These are phyloP conservation scores for Pseudoneurospora amorphoporcata DNA, from an alignment of 495 filamentous ascomycete genomes.

Conservation along the genomic window DNA sequence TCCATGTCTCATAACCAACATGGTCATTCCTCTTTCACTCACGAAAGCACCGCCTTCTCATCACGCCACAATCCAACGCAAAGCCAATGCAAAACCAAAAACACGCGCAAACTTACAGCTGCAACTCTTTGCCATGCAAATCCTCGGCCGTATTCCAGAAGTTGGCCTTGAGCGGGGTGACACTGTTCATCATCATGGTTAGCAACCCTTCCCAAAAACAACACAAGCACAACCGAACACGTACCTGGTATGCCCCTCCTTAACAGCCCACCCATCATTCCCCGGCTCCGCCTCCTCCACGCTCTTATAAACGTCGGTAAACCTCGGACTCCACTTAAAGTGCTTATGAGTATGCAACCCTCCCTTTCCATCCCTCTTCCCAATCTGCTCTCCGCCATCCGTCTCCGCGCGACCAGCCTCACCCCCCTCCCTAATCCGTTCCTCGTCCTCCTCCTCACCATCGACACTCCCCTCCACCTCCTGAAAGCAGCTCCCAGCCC, in stretches of 20 bases:
- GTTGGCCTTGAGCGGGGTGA: slow-evolving; percentile 85
- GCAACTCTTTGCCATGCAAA: slow-evolving; percentile 59
- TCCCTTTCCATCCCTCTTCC: neutral
- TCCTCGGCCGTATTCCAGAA: slow-evolving; percentile 69
- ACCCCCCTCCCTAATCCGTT: slow-evolving; percentile 50
- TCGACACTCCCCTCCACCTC: slow-evolving; percentile 55
- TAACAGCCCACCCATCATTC: slow-evolving; percentile 91
- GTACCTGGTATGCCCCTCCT: slow-evolving; percentile 82
- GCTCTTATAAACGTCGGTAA: slow-evolving; percentile 73
- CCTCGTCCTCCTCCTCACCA: slow-evolving; percentile 53
- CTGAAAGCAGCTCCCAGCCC: slow-evolving; percentile 66
- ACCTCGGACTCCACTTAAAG: slow-evolving; percentile 88
- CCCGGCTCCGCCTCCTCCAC: slow-evolving; percentile 72
- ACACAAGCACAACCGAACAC: neutral
- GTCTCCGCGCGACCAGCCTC: slow-evolving; percentile 21
- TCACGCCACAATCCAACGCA: neutral
- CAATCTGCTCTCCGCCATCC: slow-evolving; percentile 14
- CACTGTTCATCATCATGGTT: slow-evolving; percentile 37
- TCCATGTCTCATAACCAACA: neutral
- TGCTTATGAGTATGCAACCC: slow-evolving; percentile 59
- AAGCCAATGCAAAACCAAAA: neutral
- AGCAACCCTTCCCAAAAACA: neutral
- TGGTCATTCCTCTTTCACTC: neutral
- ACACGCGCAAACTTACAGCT: slow-evolving; percentile 60
- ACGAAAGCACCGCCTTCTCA: neutral